Percentiles rank a stretch among this genome's conserved stretches.
These are phyloP conservation scores for Psilocybe cubensis DNA, from an alignment of 768 basidiomycete species.

Conservation along the genomic window DNA sequence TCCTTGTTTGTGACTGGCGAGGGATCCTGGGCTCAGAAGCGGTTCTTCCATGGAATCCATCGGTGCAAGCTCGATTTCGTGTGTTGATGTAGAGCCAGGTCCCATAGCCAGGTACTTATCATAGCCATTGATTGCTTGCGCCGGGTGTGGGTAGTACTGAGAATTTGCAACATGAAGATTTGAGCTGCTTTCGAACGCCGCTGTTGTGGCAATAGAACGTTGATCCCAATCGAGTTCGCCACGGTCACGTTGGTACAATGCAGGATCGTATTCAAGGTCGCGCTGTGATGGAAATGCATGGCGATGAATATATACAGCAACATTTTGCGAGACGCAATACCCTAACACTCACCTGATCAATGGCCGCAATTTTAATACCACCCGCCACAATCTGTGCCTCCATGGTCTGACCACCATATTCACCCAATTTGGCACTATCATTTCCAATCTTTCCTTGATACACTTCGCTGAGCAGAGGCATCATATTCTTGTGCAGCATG, in stretches of 20 bases:
- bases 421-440: slow-evolving; percentile 68
- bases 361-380: slow-evolving; percentile 82
- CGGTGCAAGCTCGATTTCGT: slow-evolving; percentile 57
- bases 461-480: slow-evolving; percentile 74
- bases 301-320: neutral
- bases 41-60: slow-evolving; percentile 66
- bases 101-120: slow-evolving; percentile 61
- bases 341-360: slow-evolving; percentile 68
- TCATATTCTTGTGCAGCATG: slow-evolving; percentile 86
- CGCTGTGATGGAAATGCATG: slow-evolving; percentile 33
- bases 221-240: slow-evolving; percentile 91
- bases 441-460: slow-evolving; percentile 73
- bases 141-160: slow-evolving; percentile 37
- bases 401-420: slow-evolving; percentile 80
- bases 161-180: slow-evolving; percentile 32
- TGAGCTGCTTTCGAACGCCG: slow-evolving; percentile 47
- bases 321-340: too few species aligned
- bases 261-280: slow-evolving; percentile 85
- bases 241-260: slow-evolving; percentile 74
- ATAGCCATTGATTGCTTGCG: slow-evolving; percentile 43
- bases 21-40: slow-evolving; percentile 45
- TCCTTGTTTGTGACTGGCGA: slow-evolving; percentile 38
- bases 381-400: slow-evolving; percentile 76
- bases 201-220: slow-evolving; percentile 69
- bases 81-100: slow-evolving; percentile 30